These are phyloP conservation scores for Chara braunii DNA, from an alignment of 139 green algal species.

Conservation along the genomic window DNA sequence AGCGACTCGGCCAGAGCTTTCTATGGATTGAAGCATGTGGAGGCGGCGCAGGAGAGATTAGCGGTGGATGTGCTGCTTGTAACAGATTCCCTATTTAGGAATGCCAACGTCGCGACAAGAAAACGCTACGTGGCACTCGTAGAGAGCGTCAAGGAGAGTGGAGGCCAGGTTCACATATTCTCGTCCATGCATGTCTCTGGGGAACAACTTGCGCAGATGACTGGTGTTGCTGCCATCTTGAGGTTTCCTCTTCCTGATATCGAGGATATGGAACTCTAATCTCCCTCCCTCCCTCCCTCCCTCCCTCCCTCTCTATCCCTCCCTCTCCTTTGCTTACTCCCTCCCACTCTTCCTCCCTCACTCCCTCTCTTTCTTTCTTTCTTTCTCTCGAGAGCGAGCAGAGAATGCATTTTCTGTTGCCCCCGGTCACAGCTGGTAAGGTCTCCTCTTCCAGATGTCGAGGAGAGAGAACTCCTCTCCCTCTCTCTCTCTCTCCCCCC, in stretches of 20 bases:
- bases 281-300: background rate
- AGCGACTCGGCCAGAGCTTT: constrained; percentile 57
- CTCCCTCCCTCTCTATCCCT: background rate
- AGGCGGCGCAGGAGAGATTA: constrained; percentile 56
- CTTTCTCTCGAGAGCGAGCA: too few species aligned
- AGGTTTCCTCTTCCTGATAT: constrained; percentile 41
- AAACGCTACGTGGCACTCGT: constrained; percentile 41
- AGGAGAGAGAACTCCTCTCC: too few species aligned
- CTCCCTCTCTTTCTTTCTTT: too few species aligned
- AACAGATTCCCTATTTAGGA: constrained; percentile 64
- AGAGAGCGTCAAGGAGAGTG: constrained; percentile 66
- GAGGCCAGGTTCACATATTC: constrained; percentile 78
- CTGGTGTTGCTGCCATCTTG: constrained; percentile 38
- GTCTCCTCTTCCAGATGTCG: too few species aligned
- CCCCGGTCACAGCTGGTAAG: too few species aligned
- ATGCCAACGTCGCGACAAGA: constrained; percentile 34
- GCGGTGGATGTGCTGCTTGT: constrained; percentile 78
- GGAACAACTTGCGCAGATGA: constrained; percentile 33
- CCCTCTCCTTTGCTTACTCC: background rate
- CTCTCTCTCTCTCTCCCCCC: too few species aligned
- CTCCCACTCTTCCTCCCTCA: background rate
- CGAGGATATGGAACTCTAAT: constrained; percentile 36
- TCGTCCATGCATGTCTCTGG: constrained; percentile 40
- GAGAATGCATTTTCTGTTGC: too few species aligned
- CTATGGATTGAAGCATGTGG: constrained; percentile 79